These are phyloP conservation scores for Euphorbia corollata DNA, from an alignment of 441 rosid genomes.

Conservation along the genomic window DNA sequence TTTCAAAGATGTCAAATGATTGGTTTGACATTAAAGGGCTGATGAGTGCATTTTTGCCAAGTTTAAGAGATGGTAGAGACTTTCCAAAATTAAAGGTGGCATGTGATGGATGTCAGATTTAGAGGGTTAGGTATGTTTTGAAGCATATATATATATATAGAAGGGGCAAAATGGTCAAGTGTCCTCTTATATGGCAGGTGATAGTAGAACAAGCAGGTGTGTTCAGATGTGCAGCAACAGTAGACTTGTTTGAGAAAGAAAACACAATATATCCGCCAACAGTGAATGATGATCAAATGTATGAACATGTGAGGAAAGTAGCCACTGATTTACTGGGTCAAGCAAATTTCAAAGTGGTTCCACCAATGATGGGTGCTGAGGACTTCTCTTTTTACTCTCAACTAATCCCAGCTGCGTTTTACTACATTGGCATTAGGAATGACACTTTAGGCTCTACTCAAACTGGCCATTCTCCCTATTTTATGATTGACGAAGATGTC, in stretches of 20 bases:
- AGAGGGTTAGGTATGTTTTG: too few relatives aligned
- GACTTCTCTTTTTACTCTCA: conserved; percentile 75
- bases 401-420: conserved; percentile 67
- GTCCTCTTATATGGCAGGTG: too few relatives aligned
- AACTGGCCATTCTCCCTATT: conserved; percentile 71
- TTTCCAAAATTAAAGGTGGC: too few relatives aligned
- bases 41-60: too few relatives aligned
- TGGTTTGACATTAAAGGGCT: too few relatives aligned
- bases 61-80: too few relatives aligned
- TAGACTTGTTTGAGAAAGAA: conserved; percentile 69
- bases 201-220: conserved; percentile 62
- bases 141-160: too few relatives aligned
- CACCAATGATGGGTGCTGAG: conserved; percentile 88
- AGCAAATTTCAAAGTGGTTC: conserved; percentile 45
- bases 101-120: too few relatives aligned
- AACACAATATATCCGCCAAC: conserved; percentile 64
- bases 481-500: conserved; percentile 77
- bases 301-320: conserved; percentile 62
- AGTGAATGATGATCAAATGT: conserved; percentile 52
- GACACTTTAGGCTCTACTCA: conserved; percentile 62
- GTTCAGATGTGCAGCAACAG: conserved; percentile 51
- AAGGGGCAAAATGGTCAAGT: too few relatives aligned
- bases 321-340: conserved; percentile 52
- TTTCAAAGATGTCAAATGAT: too few relatives aligned
- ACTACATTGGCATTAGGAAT: conserved; percentile 67